Evolutionary conservation across 768 basidiomycete genomes (phyloP), one percentile per base, ranked within the genome.

Genomic region (Suillus discolor): DNA sequence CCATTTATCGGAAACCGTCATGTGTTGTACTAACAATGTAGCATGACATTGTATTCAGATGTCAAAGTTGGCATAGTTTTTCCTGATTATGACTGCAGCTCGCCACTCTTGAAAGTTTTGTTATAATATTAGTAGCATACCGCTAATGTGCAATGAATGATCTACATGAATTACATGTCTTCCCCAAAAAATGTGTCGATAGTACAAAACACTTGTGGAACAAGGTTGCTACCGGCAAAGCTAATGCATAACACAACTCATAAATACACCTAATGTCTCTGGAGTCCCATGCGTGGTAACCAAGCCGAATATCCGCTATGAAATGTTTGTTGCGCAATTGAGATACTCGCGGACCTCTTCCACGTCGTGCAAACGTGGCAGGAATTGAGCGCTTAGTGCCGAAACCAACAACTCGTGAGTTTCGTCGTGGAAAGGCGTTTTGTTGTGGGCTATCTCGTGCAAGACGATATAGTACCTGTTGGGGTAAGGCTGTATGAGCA

Each of bases 401-500:
- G 72, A 60, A 34, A 71, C 67, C n/a, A 74, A 61, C 9, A 70
- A 61, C 18, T 74, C 73, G 23, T 74, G 73, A 28, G 73, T 57
- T 51, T 73, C 73, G 2, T 75, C 71, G 9, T 75, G 74, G n/a
- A 72, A 70, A 63, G 65, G 61, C 0, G 68, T 64, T 45, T 60
- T 57, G 20, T 74, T 71, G 62, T 74, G 74, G 16, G 73, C 74
- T 3, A 74, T 67, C 53, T 74, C 73, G 23, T 74, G 73, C 5
- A 67, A 67, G 62, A 75, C 67, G 8, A 74, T 74, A 36, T 76
- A 70, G 38, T 68, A 74, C 73, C 73, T 74, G 45, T n/a, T 28
- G 16, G 42, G 15, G 36, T 12, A 38, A 62, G 16, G 53, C 20
- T 23, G 39, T 25, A 15, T 41, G 4, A 31, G 6, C 36, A 36